phyloP scores from a whole-genome alignment of 2,329 filamentous ascomycete genomes.

The Aspergillus sp. region DNA sequence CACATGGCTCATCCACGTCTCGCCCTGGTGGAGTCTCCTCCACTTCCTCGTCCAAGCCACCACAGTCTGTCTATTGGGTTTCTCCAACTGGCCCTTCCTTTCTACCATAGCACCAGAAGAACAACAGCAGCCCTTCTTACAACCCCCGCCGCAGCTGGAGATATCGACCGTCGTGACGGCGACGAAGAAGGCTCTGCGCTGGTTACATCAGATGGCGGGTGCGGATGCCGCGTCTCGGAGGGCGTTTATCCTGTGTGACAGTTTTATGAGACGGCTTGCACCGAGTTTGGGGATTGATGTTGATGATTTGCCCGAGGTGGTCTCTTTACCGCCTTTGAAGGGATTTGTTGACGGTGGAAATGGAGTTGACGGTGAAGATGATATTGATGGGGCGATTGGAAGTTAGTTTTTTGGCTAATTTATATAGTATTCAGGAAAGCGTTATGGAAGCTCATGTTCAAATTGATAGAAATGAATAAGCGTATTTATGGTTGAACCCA shows the following conservation, averaged over 20 bases:
- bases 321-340: constrained; percentile 1
- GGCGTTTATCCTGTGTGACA: constrained; percentile 31
- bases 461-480: too few species aligned
- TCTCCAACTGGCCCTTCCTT: constrained; percentile 19
- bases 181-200: constrained; percentile 33
- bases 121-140: background rate
- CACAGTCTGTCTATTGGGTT: constrained; percentile 35
- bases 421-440: too few species aligned
- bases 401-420: too few species aligned
- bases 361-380: too few species aligned
- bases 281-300: constrained; percentile 26
- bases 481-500: too few species aligned
- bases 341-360: too few species aligned
- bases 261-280: constrained; percentile 26
- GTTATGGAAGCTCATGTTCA: too few species aligned
- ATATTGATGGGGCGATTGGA: too few species aligned
- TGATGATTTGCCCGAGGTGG: constrained; percentile 21
- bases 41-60: constrained; percentile 41
- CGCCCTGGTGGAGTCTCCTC: constrained; percentile 41
- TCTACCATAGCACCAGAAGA: constrained; percentile 8
- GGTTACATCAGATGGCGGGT: constrained; percentile 30
- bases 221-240: constrained; percentile 26
- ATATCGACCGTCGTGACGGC: constrained; percentile 17
- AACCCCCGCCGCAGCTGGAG: background rate
- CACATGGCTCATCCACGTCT: constrained; percentile 26